Base-by-base conservation (phyloP, 129 eudicot species). In the Ambrosia artemisiifolia region DNA sequence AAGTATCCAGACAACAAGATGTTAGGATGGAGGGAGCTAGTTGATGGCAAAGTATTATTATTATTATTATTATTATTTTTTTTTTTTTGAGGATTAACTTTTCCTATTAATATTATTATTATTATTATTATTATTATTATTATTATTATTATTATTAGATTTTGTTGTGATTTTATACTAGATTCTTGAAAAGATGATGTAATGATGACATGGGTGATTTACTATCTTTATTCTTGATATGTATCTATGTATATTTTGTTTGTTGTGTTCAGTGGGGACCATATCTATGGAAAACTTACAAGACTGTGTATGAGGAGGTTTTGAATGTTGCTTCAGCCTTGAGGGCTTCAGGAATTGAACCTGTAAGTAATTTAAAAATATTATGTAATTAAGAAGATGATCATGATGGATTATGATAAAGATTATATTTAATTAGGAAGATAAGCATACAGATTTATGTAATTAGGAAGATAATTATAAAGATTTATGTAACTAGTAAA, bases 11-110 rank as follows among this genome's bases (percentile, higher is more conserved):
- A 75, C 44, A 93, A 93, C 79, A 87, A 80, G 79, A 93, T 93
- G 98, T 69, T 93, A 5, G 98, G 98, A 24, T 89, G 99, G 95
- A 88, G 99, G 36, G 91, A 90, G 82, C 47, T 73, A 54, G 75
- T 70, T 28, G 71, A 86, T 62, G 96, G 85, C 17, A 83, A 88
- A 92, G 99, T 90, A 85, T 34, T 51, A 30, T 24, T 24, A 24
- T 24, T 24, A 24, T 24, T 24, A 24, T 24, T 24, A 24, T 24
- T 24, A 24, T 24, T 24, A 24, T 24, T 24, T 0, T 24, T n/a
- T n/a, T n/a, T n/a, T n/a, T n/a, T n/a, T n/a, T n/a, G n/a, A n/a
- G n/a, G n/a, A n/a, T n/a, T n/a, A n/a, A n/a, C n/a, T n/a, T n/a
- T n/a, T n/a, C n/a, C n/a, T 24, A 24, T 24, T 24, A 24, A 0